Base-by-base conservation (phyloP, 495 filamentous ascomycete species). In the Aspergillus homomorphus region DNA sequence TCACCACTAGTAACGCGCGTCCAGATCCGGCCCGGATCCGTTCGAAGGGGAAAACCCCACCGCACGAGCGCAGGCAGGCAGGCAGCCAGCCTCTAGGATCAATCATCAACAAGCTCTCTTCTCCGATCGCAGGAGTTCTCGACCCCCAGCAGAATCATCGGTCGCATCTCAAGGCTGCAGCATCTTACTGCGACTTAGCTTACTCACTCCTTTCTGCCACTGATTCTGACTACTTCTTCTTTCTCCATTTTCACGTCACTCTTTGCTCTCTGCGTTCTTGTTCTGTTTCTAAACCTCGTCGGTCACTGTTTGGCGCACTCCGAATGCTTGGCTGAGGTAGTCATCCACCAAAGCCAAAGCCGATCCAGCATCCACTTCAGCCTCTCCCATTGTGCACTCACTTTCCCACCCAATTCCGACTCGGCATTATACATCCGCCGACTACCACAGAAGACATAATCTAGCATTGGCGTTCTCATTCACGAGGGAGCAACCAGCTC, bases 401-500 rank as follows among this genome's bases (percentile, higher is more conserved):
- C 45, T 24, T 50, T 44, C 52, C 43, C 33, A 41, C 9, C 49
- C 50, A 42, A 22, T 50, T 59, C 48, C 57, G 18, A 54, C 45
- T 57, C 22, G 45, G n/a, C 33, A 38, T 38, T 12, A 38, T 38
- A 38, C 33, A 38, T 38, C 33, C 33, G 33, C 33, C 33, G 33
- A 38, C 33, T 10, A 38, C 33, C 33, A 10, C 33, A 5, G 2
- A 38, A 38, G 33, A 9, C 10, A 38, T 2, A 12, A 38, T 6
- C 59, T 64, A 62, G 71, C 64, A 71, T 66, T 78, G 77, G 73
- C 74, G 67, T 62, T 62, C 62, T 63, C 69, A 68, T 56, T 62
- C 49, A 59, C 63, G 61, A 69, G 75, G 33, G 77, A 72, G 75
- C 77, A 67, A 49, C 63, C 59, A 64, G 77, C 75, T 78, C 74